Base-by-base conservation (phyloP, 1,139 yeast genomes). In the Trichomonascaceae sp. region DNA sequence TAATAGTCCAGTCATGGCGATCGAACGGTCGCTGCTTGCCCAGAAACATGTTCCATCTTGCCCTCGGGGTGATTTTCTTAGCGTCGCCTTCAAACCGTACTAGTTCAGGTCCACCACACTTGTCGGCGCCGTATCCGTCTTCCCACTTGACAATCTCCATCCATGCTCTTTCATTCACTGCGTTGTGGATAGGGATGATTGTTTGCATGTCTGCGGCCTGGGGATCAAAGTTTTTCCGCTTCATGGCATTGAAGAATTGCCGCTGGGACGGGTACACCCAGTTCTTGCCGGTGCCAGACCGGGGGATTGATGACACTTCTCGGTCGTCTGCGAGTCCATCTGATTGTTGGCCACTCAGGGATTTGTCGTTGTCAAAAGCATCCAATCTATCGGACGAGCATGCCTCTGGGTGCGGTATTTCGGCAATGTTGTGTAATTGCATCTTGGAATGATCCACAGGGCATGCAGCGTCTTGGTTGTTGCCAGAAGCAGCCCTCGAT, bases 231-330 rank as follows among this genome's bases (percentile, higher is more conserved):
- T 80, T 71, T 52, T 89, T 89, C 40, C 97, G 71, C 46, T 71
- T 65, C 97, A 89, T 89, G 11, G 97, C 96, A 41, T 82, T 92
- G 54, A 65, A 89, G 52, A 89, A 89, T 61, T 87, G 97, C 54
- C 82, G 82, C 54, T 89, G 93, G 2, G 94, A 80, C 6, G 98
- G 98, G 51, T 89, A 89, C 1, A 89, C 69, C 98, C 98, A 89
- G 60, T 85, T 79, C 3, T 62, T 59, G 16, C 64, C 53, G 8
- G 50, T 40, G 1, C 65, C 50, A 0, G 93, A 78, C 34, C 95
- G 65, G 26, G 97, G 97, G 33, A 87, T 87, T 1, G 93, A 71
- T 16, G 93, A 77, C 9, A 81, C 60, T 46, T 76, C 89, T 43
- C 97, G 63, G 1, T 78, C 85, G 4, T 67, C 40, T 5, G 52